These are phyloP conservation scores for Blastobotrys indianensis DNA, from an alignment of 1,139 yeast genomes.

Conservation along the genomic window DNA sequence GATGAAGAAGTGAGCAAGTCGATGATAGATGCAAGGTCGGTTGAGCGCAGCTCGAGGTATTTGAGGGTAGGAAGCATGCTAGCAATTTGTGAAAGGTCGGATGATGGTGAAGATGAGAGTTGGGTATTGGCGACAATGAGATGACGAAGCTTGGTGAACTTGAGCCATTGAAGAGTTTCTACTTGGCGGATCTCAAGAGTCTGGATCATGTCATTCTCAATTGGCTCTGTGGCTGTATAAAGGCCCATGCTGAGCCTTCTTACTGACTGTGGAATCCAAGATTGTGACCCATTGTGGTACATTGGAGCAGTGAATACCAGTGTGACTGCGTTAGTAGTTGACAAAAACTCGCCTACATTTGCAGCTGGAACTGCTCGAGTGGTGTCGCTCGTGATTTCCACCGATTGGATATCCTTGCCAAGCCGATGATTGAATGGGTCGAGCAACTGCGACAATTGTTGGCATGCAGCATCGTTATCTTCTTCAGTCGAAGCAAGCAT, in stretches of 20 bases:
- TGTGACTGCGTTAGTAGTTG: neutral
- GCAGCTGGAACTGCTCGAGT: neutral
- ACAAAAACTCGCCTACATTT: neutral
- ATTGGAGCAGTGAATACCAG: slow-evolving; percentile 4
- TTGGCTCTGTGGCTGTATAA: neutral
- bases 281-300: neutral
- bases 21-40: too few relatives aligned
- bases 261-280: slow-evolving; percentile 1
- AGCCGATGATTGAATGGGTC: neutral
- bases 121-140: neutral
- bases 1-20: too few relatives aligned
- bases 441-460: neutral
- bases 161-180: neutral
- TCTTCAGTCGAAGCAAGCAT: neutral
- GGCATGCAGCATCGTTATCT: neutral
- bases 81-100: too few relatives aligned
- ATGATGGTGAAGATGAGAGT: too few relatives aligned
- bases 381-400: slow-evolving; percentile 1
- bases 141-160: slow-evolving; percentile 1
- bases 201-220: neutral
- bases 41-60: too few relatives aligned
- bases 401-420: neutral
- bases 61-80: too few relatives aligned
- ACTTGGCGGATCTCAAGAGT: neutral
- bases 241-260: neutral